These are phyloP conservation scores for Hibiscus syriacus DNA, from an alignment of 345 rosid genomes.

Conservation along the genomic window DNA sequence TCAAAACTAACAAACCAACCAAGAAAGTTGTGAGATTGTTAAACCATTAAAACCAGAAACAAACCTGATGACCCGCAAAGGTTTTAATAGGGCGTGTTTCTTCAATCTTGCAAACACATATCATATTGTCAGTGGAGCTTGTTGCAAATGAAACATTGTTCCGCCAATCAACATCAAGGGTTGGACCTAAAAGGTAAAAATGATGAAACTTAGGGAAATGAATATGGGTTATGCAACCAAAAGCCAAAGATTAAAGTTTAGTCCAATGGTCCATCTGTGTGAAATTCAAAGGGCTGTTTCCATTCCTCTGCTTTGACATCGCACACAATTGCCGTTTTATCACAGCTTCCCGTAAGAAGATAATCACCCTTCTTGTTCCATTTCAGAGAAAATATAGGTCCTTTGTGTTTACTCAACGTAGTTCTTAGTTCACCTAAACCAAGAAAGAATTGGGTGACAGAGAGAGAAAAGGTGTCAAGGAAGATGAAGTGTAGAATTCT, in stretches of 20 bases:
- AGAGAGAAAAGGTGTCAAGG: neutral
- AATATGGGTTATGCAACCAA: neutral
- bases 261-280: slow-evolving; percentile 43
- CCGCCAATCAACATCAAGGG: slow-evolving; percentile 99
- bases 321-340: slow-evolving; percentile 97
- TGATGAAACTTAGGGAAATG: neutral
- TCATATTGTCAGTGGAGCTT: slow-evolving; percentile 89
- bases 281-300: slow-evolving; percentile 94
- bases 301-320: slow-evolving; percentile 92
- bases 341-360: slow-evolving; percentile 97
- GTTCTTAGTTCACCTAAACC: slow-evolving; percentile 70
- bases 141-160: slow-evolving; percentile 94
- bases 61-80: slow-evolving; percentile 94
- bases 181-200: slow-evolving; percentile 54
- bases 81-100: slow-evolving; percentile 64
- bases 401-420: slow-evolving; percentile 89
- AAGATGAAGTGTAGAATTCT: neutral
- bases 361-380: slow-evolving; percentile 99
- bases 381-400: slow-evolving; percentile 95
- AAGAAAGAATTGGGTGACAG: slow-evolving; percentile 3
- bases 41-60: slow-evolving; percentile 15
- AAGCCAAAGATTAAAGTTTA: neutral
- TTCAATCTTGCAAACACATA: slow-evolving; percentile 92
- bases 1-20: neutral
- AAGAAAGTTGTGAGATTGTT: neutral